A percentile compares a stretch with the other conserved stretches of the same genome.
These are phyloP conservation scores for Hygrophoropsis aurantiaca DNA, from an alignment of 768 basidiomycete species.

Conservation along the genomic window DNA sequence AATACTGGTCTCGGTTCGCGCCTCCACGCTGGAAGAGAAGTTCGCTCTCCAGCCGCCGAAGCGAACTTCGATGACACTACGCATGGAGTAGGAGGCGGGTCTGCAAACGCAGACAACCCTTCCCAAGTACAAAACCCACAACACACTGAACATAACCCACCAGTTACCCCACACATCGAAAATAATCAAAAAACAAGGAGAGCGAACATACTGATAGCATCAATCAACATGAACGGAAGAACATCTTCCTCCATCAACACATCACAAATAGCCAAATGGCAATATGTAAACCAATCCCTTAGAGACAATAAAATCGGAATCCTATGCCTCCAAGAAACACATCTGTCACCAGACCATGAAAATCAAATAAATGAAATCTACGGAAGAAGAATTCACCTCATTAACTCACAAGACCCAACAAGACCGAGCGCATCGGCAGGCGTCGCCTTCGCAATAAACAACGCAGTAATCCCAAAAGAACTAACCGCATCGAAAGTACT, in stretches of 20 bases:
- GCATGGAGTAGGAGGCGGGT: too few relatives aligned
- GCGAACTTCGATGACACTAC: too few relatives aligned
- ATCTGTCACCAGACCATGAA: constrained; percentile 5
- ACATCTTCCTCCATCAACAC: not conserved
- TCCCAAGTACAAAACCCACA: too few relatives aligned
- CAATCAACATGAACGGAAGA: constrained; percentile 17
- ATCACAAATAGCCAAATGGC: constrained; percentile 17
- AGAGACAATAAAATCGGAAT: constrained; percentile 12
- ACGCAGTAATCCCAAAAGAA: too few relatives aligned
- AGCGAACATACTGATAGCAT: constrained; percentile 5
- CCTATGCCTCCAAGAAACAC: constrained; percentile 22
- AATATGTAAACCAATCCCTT: constrained; percentile 10
- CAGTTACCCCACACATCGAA: too few relatives aligned
- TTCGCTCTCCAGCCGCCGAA: too few relatives aligned
- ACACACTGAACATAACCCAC: too few relatives aligned
- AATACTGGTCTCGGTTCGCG: too few relatives aligned
- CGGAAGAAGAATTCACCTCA: constrained; percentile 2
- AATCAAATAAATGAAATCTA: not conserved
- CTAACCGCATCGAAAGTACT: constrained; percentile 6
- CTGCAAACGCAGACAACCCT: too few relatives aligned
- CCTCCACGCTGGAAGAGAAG: too few relatives aligned
- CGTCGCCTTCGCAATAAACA: constrained; percentile 18
- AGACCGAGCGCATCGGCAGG: constrained; percentile 8
- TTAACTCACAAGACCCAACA: not conserved
- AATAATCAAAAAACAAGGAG: not conserved